Evolutionary conservation across 2,329 filamentous ascomycete species (phyloP).

Genomic region (Sclerotinia glacialis): DNA sequence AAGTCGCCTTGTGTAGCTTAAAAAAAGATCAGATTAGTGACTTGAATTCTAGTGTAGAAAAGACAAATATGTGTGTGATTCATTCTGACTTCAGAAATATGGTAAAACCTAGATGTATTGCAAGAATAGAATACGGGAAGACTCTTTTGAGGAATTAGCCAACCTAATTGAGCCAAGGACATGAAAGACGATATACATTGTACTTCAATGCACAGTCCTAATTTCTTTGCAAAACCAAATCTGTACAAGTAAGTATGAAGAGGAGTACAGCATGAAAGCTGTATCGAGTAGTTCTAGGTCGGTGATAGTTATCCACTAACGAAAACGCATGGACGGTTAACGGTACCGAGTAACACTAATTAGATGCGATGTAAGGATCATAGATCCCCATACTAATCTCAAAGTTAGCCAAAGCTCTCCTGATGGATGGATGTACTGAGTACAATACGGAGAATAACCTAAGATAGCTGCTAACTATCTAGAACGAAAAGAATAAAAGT

Average conservation of each 20-base stretch:
- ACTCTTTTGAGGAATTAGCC: neutral
- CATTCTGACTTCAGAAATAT: neutral
- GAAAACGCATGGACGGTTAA: neutral
- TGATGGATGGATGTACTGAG: too few species aligned
- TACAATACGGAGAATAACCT: too few species aligned
- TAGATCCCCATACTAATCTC: neutral
- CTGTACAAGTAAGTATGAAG: neutral
- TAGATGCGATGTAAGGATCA: slow-evolving; percentile 11
- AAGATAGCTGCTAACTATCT: neutral
- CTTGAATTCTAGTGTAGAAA: neutral
- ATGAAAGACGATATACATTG: neutral
- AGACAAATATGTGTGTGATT: neutral
- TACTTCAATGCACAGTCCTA: neutral
- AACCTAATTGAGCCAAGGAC: neutral
- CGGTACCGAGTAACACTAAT: neutral
- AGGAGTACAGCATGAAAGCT: neutral
- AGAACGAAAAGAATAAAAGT: neutral
- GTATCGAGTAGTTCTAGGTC: neutral
- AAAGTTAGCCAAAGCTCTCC: neutral
- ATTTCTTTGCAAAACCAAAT: neutral
- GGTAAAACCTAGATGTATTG: neutral
- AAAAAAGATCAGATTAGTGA: slow-evolving; percentile 2
- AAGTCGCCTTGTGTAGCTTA: neutral
- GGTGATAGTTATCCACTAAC: slow-evolving; percentile 9
- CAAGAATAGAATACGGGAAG: neutral